phyloP scores from a whole-genome alignment of 2,329 filamentous ascomycete genomes.

The Coniella vitis region DNA sequence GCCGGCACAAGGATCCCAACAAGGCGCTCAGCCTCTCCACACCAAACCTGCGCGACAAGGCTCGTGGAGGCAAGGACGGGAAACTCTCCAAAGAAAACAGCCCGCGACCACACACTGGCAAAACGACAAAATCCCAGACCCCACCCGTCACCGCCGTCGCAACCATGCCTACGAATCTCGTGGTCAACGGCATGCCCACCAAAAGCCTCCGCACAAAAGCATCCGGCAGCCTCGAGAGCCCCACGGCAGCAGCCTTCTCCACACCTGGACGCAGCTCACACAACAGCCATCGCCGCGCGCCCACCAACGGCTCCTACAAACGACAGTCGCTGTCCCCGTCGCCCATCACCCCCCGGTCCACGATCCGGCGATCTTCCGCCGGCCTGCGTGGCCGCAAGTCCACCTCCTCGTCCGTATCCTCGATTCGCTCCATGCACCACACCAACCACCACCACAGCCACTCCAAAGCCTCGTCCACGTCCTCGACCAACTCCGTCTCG shows the following conservation, averaged over 20 bases:
- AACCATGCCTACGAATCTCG: conserved; percentile 41
- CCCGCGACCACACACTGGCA: conserved; percentile 54
- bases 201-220: conserved; percentile 12
- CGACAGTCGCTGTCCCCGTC: conserved; percentile 79
- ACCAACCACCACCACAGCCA: conserved; percentile 64
- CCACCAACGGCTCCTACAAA: conserved; percentile 45
- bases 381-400: conserved; percentile 89
- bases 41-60: conserved; percentile 49
- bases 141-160: conserved; percentile 30
- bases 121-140: conserved; percentile 39
- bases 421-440: conserved; percentile 83
- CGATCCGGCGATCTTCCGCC: conserved; percentile 73
- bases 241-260: conserved; percentile 25
- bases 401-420: conserved; percentile 90
- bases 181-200: conserved; percentile 42
- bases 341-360: conserved; percentile 81
- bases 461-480: conserved; percentile 91
- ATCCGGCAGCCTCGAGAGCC: conserved; percentile 22
- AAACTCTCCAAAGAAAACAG: conserved; percentile 45
- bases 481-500: conserved; percentile 68
- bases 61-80: conserved; percentile 31
- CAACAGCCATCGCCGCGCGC: conserved; percentile 23
- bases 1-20: conserved; percentile 41
- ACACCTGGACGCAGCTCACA: conserved; percentile 14
- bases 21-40: conserved; percentile 51